Conservation (phyloP, 495 filamentous ascomycete species). For the Pseudomonodictys pantanalensis region DNA sequence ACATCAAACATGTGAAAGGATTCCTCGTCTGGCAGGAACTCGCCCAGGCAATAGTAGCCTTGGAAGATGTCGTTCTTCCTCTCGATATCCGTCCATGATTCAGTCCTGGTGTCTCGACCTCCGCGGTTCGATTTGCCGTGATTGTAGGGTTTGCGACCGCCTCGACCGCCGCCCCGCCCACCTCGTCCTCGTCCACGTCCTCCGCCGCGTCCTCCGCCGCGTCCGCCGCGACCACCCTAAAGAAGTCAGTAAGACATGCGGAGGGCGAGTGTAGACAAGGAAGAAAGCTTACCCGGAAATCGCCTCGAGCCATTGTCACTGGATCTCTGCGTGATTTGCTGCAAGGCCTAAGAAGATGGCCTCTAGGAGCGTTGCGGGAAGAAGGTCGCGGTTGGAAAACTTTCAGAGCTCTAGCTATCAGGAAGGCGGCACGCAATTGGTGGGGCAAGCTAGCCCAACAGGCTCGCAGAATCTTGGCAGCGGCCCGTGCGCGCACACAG, state of each 20-base stretch:
- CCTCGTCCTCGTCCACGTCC: not conserved
- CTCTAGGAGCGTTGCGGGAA: too few species aligned
- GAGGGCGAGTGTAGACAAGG: not conserved
- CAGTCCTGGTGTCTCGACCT: slow-evolving; percentile 5
- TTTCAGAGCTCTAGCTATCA: not conserved
- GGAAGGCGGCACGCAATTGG: not conserved
- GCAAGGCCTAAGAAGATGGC: too few species aligned
- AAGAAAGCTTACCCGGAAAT: not conserved
- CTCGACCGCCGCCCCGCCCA: not conserved
- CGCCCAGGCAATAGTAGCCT: slow-evolving; percentile 74
- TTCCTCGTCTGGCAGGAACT: slow-evolving; percentile 71
- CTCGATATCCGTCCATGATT: slow-evolving; percentile 48
- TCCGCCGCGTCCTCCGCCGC: not conserved
- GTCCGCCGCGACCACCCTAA: slow-evolving; percentile 6
- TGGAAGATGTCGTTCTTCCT: slow-evolving; percentile 77
- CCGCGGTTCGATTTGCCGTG: slow-evolving; percentile 1
- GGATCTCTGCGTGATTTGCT: too few species aligned
- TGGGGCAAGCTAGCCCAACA: not conserved
- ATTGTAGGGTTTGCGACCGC: not conserved
- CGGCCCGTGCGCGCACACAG: not conserved
- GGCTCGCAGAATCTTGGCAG: not conserved
- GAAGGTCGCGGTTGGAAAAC: too few species aligned
- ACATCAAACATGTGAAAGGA: slow-evolving; percentile 75
- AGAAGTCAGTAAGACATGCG: not conserved
- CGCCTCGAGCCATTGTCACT: not conserved